Evolutionary conservation across 208 protist genomes (phyloP), one percentile per base, ranked within the genome.

Genomic region (Acanthamoeba sp.): DNA sequence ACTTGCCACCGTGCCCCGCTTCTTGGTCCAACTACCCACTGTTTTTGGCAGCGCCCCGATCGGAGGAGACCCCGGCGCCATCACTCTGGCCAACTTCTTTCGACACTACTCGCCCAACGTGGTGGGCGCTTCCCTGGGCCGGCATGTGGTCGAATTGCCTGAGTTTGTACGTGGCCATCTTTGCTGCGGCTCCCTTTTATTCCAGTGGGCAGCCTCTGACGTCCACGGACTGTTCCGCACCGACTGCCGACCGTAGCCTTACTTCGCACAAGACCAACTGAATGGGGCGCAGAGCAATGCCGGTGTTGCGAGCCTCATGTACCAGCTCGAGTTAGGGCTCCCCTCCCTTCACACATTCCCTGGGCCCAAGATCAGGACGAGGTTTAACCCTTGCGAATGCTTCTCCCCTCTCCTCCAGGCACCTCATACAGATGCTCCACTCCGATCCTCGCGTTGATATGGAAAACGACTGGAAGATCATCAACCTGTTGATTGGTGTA

Each of bases 401-500:
- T 62, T 62, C 12, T 62, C 55, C 12, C 32, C 64, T 10, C 32
- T 71, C 32, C 32, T 9, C 76, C n/a, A 87, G 76, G 22, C 38
- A 87, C 45, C 27, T 87, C 10, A 29, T 57, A 14, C 27, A 36
- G 29, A 27, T 14, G 76, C 76, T 87, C n/a, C 14, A 29, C 27
- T 9, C 76, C 24, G 32, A 87, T n/a, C 76, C 76, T 10, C 22
- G 32, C n/a, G 38, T 87, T 22, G 76, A 87, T 55, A 88, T 88
- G 80, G 48, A 42, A 6, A 88, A 88, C 27, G 80, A 88, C n/a
- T 88, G 80, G 80, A 88, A 88, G 40, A 22, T 88, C 50, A 14
- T 88, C 50, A 88, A 52, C 80, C 50, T 88, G 22, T 22, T 88
- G n/a, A 62, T 88, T 14, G 80, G 80, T 1, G 80, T 88, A 57